Evolutionary conservation across 805 yeast genomes (phyloP), one percentile per base, ranked within the genome.

Genomic region (Barnettozyma sp.): DNA sequence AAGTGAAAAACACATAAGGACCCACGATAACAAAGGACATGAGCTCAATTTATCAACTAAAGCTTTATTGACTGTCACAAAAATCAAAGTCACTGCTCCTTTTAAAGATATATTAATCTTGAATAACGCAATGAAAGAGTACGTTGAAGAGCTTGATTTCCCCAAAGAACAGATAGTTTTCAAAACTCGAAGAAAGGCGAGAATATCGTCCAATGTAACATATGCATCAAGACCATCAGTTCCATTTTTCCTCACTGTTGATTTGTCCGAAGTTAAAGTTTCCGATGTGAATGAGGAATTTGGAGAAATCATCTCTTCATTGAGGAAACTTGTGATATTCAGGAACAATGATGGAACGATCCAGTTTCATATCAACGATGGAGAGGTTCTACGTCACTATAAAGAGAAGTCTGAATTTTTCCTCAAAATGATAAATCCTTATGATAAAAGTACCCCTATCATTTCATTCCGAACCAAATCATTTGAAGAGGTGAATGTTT

Each of bases 401-500:
- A 37, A 25, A 7, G 41, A 14, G 3, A 12, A 30, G 3, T 26
- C 26, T 2, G 69, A 70, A 38, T 40, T 47, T 3, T 24, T 68
- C n/a, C 25, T 68, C 2, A 43, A 46, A 2, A 40, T 56, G 2
- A 59, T 67, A 8, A 60, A 56, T 41, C 45, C 51, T 11, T 60
- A 58, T 29, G 63, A 59, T 34, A 47, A 48, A 24, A 55, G 57
- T 9, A 46, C 54, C 7, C 76, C 76, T 2, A 52, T 66, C 37
- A 41, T 73, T 1, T 64, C 66, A 3, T 36, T 68, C 12, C 66
- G 64, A 32, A 42, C 61, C 5, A 58, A 55, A 19, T 47, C 58
- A 8, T 59, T 58, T 6, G 58, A 60, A 9, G 53, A 52, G 3
- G 34, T 68, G 6, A 71, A 68, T 19, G 45, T 76, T 2, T 60